Base-by-base conservation (phyloP, 768 basidiomycete species). In the Amanita molliuscula region DNA sequence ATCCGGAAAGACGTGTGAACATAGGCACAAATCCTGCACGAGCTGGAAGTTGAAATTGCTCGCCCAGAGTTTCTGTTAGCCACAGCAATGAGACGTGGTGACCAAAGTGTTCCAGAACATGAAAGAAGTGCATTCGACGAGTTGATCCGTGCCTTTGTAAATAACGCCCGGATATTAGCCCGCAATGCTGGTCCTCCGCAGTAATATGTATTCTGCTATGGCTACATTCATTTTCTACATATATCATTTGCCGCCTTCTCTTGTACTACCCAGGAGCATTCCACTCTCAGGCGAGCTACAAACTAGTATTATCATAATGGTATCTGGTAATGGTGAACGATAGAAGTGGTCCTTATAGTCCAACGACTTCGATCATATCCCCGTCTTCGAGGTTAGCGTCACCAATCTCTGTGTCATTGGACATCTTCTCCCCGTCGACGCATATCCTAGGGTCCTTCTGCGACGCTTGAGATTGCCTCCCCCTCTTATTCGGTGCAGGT, bases 111-210 rank as follows among this genome's bases (percentile, higher is more conserved):
- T 52, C 65, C 75, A 25, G 84, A 85, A 62, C 68, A 68, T 58
- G 90, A 87, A 59, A 76, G 79, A 21, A 75, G 70, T 54, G 81
- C 82, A 5, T 98, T 93, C 61, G 90, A 97, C 62, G 89, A 96
- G 61, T 78, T 96, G 52, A 81, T 99, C 38, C 81, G 88, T 42
- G 89, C 88, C 11, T 88, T 96, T 55, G 82, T 99, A 44, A 96
- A 97, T 60, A 94, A 96, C 55, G 81, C 89, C 3, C 76, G 96
- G 54, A 92, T 96, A 66, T 65, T 97, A 42, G 82, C 84, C 47
- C 78, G 88, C 57, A 96, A 95, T 65, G 77, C 79, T 4, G 70
- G 35, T 6, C 16, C 11, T 38, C 33, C 43, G 23, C 34, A 51
- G 13, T 20, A 43, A 20, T 25, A 16, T 18, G 31, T 33, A 15